A percentile compares a stretch with the other conserved stretches of the same genome.
These are phyloP conservation scores for Colletotrichum tamarilloi DNA, from an alignment of 2,329 filamentous ascomycete genomes.

Conservation along the genomic window DNA sequence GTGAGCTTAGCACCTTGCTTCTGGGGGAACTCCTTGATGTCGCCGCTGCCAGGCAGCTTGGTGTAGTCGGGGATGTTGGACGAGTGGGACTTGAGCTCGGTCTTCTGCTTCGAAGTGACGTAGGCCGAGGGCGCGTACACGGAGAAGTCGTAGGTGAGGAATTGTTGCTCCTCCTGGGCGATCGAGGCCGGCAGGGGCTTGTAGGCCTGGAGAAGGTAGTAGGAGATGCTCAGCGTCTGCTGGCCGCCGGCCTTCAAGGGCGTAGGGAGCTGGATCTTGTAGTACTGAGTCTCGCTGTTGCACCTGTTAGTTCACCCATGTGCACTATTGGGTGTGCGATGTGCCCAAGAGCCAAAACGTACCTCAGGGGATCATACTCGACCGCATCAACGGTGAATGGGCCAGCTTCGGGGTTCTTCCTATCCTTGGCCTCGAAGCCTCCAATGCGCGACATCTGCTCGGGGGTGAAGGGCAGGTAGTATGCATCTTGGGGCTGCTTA, in stretches of 20 bases:
- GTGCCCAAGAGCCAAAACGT: constrained; percentile 40
- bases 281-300: constrained; percentile 80
- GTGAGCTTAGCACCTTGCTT: constrained; percentile 88
- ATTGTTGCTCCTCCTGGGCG: constrained; percentile 87
- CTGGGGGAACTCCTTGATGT: constrained; percentile 73
- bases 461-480: constrained; percentile 88
- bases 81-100: constrained; percentile 89
- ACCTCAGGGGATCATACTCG: constrained; percentile 72
- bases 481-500: constrained; percentile 82
- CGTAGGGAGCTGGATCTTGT: constrained; percentile 80
- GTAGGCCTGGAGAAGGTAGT: constrained; percentile 83
- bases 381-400: constrained; percentile 77
- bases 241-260: constrained; percentile 81
- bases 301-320: not conserved
- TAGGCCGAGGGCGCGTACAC: constrained; percentile 88
- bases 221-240: constrained; percentile 88
- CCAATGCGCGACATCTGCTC: constrained; percentile 82
- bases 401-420: constrained; percentile 78
- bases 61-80: constrained; percentile 88
- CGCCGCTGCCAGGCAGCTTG: constrained; percentile 69
- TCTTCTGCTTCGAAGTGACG: constrained; percentile 91
- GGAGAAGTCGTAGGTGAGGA: constrained; percentile 85
- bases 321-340: not conserved
- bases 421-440: constrained; percentile 91
- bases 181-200: constrained; percentile 84